A percentile compares a stretch with the other conserved stretches of the same genome.
Conservation (phyloP, 2,329 filamentous ascomycete species). For the Immersiporthe knoxdaviesiana region DNA sequence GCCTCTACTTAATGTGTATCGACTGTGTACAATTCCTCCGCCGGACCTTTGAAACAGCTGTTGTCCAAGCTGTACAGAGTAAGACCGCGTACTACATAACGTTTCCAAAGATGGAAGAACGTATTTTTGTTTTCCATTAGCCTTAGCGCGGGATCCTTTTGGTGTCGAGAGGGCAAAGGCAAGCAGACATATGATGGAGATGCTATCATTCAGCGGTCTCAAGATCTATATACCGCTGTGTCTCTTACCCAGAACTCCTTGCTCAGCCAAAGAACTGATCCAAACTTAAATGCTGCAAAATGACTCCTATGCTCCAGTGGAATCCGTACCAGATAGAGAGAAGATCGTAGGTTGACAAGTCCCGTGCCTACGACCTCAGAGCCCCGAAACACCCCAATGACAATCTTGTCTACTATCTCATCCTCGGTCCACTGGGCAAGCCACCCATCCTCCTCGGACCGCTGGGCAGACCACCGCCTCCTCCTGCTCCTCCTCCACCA, state of each 20-base stretch:
- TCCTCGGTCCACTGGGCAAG: constrained; percentile 43
- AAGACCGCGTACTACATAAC: constrained; percentile 1
- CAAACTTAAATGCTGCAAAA: constrained; percentile 16
- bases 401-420: constrained; percentile 39
- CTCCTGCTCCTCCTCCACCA: constrained; percentile 32
- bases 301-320: constrained; percentile 5
- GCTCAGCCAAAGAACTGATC: constrained; percentile 5
- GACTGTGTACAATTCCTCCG: neutral
- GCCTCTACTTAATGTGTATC: neutral
- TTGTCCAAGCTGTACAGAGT: neutral
- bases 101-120: neutral
- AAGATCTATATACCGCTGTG: constrained; percentile 1
- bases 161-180: neutral
- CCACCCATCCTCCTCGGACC: constrained; percentile 46
- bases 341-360: neutral
- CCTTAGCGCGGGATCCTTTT: neutral
- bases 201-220: neutral
- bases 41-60: neutral
- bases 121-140: neutral
- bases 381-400: no score
- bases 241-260: constrained; percentile 4
- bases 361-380: neutral
- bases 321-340: neutral
- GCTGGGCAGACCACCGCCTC: constrained; percentile 47
- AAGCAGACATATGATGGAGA: neutral